Conservation (phyloP, 1,284 basidiomycete species). For the Cerrena zonata region DNA sequence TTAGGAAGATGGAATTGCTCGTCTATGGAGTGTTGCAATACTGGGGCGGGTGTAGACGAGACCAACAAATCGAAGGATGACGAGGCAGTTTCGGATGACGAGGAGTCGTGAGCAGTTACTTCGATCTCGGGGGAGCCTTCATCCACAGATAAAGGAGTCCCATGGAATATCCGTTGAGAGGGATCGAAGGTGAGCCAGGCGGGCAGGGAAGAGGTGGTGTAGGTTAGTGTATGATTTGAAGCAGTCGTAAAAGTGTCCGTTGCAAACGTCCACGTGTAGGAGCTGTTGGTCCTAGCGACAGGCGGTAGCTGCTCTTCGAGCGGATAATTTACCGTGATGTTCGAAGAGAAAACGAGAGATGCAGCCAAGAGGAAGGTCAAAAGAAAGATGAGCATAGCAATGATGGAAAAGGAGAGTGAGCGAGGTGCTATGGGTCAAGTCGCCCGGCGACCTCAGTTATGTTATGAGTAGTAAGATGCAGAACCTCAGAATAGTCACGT, state of each 20-base stretch:
- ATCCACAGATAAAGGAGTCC: slow-evolving; percentile 52
- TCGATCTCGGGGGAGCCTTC: slow-evolving; percentile 51
- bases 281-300: slow-evolving; percentile 52
- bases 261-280: slow-evolving; percentile 63
- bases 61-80: slow-evolving; percentile 59
- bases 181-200: slow-evolving; percentile 64
- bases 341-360: slow-evolving; percentile 26
- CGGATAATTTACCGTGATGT: slow-evolving; percentile 44
- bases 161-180: slow-evolving; percentile 44
- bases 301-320: slow-evolving; percentile 56
- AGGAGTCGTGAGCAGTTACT: slow-evolving; percentile 49
- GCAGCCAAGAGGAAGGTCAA: slow-evolving; percentile 30
- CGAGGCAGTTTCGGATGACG: slow-evolving; percentile 38
- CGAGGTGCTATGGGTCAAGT: slow-evolving; percentile 41
- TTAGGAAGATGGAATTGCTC: slow-evolving; percentile 57
- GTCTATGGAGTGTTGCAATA: slow-evolving; percentile 48
- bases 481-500: background rate
- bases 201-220: slow-evolving; percentile 49
- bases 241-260: slow-evolving; percentile 50
- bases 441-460: slow-evolving; percentile 46
- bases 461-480: too few relatives aligned
- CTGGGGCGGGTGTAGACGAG: slow-evolving; percentile 51
- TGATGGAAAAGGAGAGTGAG: slow-evolving; percentile 37
- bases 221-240: slow-evolving; percentile 32
- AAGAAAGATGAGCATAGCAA: slow-evolving; percentile 63